Base-by-base conservation (phyloP, 2,329 filamentous ascomycete genomes). In the Aspergillus uvarum region DNA sequence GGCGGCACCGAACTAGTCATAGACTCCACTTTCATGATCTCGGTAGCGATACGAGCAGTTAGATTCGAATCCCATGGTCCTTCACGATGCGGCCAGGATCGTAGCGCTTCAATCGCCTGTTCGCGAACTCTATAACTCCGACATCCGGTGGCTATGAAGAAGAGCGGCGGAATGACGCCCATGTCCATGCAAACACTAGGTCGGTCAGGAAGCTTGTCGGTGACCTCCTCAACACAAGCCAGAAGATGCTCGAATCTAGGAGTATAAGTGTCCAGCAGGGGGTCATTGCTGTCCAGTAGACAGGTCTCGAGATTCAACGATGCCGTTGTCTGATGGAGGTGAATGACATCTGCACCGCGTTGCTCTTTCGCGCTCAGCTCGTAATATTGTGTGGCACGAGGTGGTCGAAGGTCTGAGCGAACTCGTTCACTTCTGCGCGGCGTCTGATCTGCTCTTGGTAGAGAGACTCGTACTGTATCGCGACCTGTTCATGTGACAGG, bases 61-160 rank as follows among this genome's bases (percentile, higher is more conserved):
- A 72, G 59, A 7, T 69, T 70, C 4, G 74, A 75, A 58, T 76
- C 71, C 72, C 71, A 75, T 5, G 70, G 64, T 10, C 74, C 73
- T 58, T 76, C 75, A 49, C 70, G 71, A 58, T 75, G 74, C 10
- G 69, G 71, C 60, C 68, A 68, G 14, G 51, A 44, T 7, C 65
- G 62, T 31, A 77, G 62, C 16, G 68, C 56, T 4, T 63, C 54
- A 4, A 76, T 64, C 0, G 74, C 75, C 44, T 66, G 62, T n/a
- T 63, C 60, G 22, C 72, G 67, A 5, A 72, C 57, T 4, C 44
- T 22, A 44, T 62, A 59, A 29, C 71, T 63, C 26, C 67, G 67
- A 57, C 73, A 76, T 38, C 70, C 70, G 48, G 67, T 68, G 1
- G 71, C 70, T n/a, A 73, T 65, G 50, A 72, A 68, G 59, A 70